Evolutionary conservation across 2,329 filamentous ascomycete genomes (phyloP), one percentile per base, ranked within the genome.

Genomic region (Neofusicoccum laricinum): DNA sequence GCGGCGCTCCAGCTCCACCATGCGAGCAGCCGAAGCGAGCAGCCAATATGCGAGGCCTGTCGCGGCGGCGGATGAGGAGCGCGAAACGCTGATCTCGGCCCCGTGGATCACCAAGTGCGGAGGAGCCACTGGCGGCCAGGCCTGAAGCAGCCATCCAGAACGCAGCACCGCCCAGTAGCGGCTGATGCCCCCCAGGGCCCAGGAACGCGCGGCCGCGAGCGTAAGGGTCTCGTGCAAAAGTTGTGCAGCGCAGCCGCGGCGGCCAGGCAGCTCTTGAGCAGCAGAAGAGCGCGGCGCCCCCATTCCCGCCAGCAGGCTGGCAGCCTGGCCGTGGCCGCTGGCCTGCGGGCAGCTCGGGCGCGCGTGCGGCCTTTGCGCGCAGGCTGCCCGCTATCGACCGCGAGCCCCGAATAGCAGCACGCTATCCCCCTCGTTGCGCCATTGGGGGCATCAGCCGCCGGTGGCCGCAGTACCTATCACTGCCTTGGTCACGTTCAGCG

Each of bases 401-500:
- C 40, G 41, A 34, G 55, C 40, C 55, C 46, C 48, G 48, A 53
- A 63, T 51, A 63, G 48, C 48, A 63, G 48, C 40, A 51, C 45
- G 59, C 45, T 62, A 62, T 62, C 45, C 58, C 41, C 58, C 51
- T 57, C 55, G 55, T 59, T 59, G 55, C 55, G 55, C 55, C 55
- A 59, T 59, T 55, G 55, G 55, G 30, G 55, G 25, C 55, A 62
- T 62, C 58, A 62, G 58, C 58, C 32, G 51, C 51, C 51, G 19
- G 51, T 57, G 55, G 55, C 55, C 55, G 55, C 55, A 19, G 49
- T 63, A 45, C 49, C 59, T 51, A 63, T 63, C 46, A 45, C 58
- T 63, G 48, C 46, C 46, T 51, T 63, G 59, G 59, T 63, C 59
- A 63, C 59, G 59, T 59, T 59, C 55, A 7, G 55, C 55, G 55